A percentile compares a stretch with the other conserved stretches of the same genome.
Conservation (phyloP, 2,329 filamentous ascomycete species). For the Neonectria magnoliae region DNA sequence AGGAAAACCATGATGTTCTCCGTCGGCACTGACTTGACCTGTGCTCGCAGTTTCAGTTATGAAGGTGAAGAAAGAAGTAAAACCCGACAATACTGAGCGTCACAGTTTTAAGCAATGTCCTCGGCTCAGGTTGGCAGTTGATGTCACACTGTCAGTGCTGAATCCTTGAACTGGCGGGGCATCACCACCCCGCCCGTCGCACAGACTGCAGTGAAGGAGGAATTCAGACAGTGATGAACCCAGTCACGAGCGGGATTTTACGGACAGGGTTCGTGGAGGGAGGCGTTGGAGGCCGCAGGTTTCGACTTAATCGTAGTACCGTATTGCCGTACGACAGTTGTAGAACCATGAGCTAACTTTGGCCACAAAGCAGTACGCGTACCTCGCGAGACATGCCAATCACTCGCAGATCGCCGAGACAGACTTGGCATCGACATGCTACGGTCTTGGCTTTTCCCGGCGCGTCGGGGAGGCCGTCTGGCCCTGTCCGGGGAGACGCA, state of each 20-base stretch:
- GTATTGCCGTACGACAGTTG: neutral
- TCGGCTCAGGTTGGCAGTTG: too few species aligned
- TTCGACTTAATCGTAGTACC: neutral
- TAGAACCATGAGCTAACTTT: neutral
- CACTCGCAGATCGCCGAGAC: neutral
- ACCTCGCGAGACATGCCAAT: neutral
- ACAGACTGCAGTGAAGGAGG: neutral
- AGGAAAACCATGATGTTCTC: too few species aligned
- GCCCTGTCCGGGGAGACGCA: neutral
- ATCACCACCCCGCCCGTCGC: neutral
- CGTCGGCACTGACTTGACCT: too few species aligned
- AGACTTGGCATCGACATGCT: slow-evolving; percentile 7
- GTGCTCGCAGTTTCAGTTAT: too few species aligned
- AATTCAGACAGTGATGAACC: too few species aligned
- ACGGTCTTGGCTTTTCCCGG: slow-evolving; percentile 9
- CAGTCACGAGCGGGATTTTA: neutral
- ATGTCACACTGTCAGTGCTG: neutral
- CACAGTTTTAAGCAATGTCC: too few species aligned
- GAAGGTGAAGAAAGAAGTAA: too few species aligned
- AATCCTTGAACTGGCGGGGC: neutral
- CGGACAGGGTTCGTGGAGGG: neutral
- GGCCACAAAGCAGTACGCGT: neutral
- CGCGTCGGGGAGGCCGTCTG: slow-evolving; percentile 10
- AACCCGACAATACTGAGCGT: too few species aligned
- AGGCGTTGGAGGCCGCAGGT: neutral